Conservation (phyloP, 305 asterid genomes). For the Ilex paraguariensis region DNA sequence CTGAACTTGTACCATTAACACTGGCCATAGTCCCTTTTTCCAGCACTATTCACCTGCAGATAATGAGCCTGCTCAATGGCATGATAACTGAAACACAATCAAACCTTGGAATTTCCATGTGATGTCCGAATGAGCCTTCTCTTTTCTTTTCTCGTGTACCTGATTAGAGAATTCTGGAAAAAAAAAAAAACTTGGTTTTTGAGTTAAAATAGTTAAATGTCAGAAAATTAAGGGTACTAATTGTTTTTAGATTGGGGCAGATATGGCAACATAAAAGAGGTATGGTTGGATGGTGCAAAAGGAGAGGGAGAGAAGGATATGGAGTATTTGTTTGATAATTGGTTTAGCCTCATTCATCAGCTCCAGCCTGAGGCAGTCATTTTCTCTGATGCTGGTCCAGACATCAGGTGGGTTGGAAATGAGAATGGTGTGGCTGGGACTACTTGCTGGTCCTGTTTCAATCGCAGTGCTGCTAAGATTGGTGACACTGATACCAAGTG, state of each 20-base stretch:
- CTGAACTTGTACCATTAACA: too few relatives aligned
- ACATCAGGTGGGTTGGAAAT: constrained; percentile 88
- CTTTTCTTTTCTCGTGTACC: too few relatives aligned
- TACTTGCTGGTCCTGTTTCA: constrained; percentile 95
- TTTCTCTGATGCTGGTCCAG: constrained; percentile 90
- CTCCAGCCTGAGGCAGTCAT: constrained; percentile 74
- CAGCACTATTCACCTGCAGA: too few relatives aligned
- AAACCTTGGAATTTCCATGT: too few relatives aligned
- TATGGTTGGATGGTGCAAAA: constrained; percentile 88
- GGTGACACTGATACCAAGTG: constrained; percentile 57
- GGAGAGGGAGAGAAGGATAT: constrained; percentile 84
- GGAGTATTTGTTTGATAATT: constrained; percentile 82
- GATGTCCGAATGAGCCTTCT: too few relatives aligned
- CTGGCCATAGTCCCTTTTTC: too few relatives aligned
- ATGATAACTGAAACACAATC: too few relatives aligned
- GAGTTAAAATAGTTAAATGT: too few relatives aligned
- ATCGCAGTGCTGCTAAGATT: constrained; percentile 44
- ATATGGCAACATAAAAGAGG: constrained; percentile 70
- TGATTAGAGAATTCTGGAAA: neutral
- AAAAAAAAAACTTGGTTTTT: too few relatives aligned
- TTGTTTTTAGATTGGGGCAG: constrained; percentile 25
- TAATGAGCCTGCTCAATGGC: too few relatives aligned
- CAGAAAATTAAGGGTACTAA: neutral
- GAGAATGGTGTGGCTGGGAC: constrained; percentile 70
- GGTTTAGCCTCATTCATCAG: constrained; percentile 85